Base-by-base conservation (phyloP, 2,329 filamentous ascomycete species). In the Dactylellina sp. region DNA sequence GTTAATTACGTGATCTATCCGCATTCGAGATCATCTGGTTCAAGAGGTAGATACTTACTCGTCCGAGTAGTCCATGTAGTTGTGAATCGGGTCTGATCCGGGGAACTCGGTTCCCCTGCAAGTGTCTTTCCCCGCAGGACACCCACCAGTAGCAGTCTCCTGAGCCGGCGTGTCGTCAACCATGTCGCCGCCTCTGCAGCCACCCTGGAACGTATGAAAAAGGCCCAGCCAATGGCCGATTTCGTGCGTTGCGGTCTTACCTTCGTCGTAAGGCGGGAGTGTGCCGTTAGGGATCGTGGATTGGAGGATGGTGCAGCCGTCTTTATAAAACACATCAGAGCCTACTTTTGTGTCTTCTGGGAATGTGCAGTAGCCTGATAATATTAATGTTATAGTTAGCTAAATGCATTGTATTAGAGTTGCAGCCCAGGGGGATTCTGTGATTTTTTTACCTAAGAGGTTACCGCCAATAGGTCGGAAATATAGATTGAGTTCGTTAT, bases 191-290 rank as follows among this genome's bases (percentile, higher is more conserved):
- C 55, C 32, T 32, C 76, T 76, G 32, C 68, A 68, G 12, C 79
- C 79, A 57, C 80, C 66, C 12, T 52, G 49, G 76, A 80, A 81
- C 11, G 79, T 79, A 71, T 81, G 80, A 56, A 80, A 56, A 7
- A 80, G 78, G 55, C 80, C 80, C 20, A 81, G 71, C 78, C 78
- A 80, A 59, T 81, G 80, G 20, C 80, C 80, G 18, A 79, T 75
- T 70, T 81, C 80, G 74, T 81, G 80, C 24, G 78, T 79, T 9
- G 78, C 72, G 2, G 79, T 80, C 65, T 78, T 71, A 0, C 65
- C 65, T 50, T 71, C 65, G 12, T 71, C 40, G 40, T 49, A 71
- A 7, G n/a, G 37, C 7, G 32, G 16, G 11, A 24, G 2, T 6
- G 56, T 5, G 24, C 65, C 65, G 5, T 47, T 56, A 16, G 65